phyloP scores from a whole-genome alignment of 2,329 filamentous ascomycete species.

The Paecilomyces variotii region DNA sequence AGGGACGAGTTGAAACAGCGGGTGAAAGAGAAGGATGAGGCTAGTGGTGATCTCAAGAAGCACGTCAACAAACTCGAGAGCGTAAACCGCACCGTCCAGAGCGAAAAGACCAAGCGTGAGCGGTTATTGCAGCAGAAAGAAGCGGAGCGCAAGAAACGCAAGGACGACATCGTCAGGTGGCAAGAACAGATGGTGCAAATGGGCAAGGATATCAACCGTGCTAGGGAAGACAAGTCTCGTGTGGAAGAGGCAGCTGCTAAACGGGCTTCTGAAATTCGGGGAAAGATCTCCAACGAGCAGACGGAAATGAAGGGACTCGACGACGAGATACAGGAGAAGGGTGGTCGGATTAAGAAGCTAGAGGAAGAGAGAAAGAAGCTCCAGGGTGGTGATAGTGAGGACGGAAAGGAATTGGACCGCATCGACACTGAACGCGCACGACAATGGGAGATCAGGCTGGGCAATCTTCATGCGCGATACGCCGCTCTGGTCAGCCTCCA shows the following conservation, averaged over 20 bases:
- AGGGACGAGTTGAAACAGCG: constrained; percentile 69
- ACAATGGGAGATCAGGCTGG: constrained; percentile 39
- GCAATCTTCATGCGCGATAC: constrained; percentile 36
- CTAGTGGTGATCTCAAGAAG: constrained; percentile 73
- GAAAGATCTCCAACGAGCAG: constrained; percentile 40
- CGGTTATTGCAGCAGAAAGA: constrained; percentile 53
- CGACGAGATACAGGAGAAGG: constrained; percentile 54
- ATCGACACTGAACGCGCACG: constrained; percentile 42
- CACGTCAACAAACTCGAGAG: constrained; percentile 74
- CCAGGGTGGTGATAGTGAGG: constrained; percentile 41
- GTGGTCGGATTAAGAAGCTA: constrained; percentile 52
- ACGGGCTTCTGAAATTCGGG: constrained; percentile 33
- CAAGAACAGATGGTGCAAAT: constrained; percentile 47
- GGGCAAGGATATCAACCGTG: constrained; percentile 39
- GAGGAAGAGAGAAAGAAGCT: constrained; percentile 50
- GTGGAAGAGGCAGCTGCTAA: constrained; percentile 33
- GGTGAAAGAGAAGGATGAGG: constrained; percentile 84
- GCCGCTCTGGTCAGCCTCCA: constrained; percentile 34
- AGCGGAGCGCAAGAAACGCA: constrained; percentile 52
- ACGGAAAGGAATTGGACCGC: constrained; percentile 44
- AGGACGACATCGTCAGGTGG: constrained; percentile 53
- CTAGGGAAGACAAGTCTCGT: constrained; percentile 35
- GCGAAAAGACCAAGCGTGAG: constrained; percentile 70
- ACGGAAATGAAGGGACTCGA: constrained; percentile 49
- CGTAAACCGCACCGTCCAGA: constrained; percentile 71